Evolutionary conservation across 1,284 basidiomycete genomes (phyloP).

Genomic region (Agroathelia rolfsii): DNA sequence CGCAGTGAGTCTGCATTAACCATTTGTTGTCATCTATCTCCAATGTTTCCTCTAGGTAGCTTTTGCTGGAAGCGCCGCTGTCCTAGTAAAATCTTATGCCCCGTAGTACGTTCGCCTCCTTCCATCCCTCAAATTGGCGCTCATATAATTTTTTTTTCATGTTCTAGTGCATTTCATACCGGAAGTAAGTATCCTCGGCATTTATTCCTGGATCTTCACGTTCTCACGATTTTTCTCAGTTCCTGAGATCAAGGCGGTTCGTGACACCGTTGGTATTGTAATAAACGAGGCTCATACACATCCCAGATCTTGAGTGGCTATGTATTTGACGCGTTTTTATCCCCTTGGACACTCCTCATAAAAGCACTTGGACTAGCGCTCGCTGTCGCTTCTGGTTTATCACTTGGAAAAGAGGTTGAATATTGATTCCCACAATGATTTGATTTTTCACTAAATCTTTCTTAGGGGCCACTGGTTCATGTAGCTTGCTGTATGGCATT

Average conservation of each 20-base stretch:
- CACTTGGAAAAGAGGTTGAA: constrained; percentile 61
- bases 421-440: constrained; percentile 1
- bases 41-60: constrained; percentile 58
- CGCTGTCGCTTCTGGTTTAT: constrained; percentile 69
- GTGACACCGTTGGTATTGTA: constrained; percentile 13
- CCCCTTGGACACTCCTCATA: constrained; percentile 67
- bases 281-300: not conserved
- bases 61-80: constrained; percentile 56
- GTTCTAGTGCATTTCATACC: constrained; percentile 59
- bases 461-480: constrained; percentile 60
- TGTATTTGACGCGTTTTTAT: constrained; percentile 59
- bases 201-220: constrained; percentile 5
- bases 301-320: constrained; percentile 62
- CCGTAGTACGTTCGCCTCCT: constrained; percentile 43
- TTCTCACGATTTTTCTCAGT: constrained; percentile 27
- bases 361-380: constrained; percentile 72
- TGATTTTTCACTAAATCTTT: constrained; percentile 1
- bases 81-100: constrained; percentile 56
- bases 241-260: constrained; percentile 68
- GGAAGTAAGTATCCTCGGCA: constrained; percentile 45
- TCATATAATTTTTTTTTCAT: constrained; percentile 3
- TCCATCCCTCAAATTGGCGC: constrained; percentile 1
- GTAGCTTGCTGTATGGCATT: constrained; percentile 62
- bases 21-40: too few relatives aligned
- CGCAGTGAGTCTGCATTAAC: too few relatives aligned